These are phyloP conservation scores for Apiosordaria backusii DNA, from an alignment of 495 filamentous ascomycete species.

Conservation along the genomic window DNA sequence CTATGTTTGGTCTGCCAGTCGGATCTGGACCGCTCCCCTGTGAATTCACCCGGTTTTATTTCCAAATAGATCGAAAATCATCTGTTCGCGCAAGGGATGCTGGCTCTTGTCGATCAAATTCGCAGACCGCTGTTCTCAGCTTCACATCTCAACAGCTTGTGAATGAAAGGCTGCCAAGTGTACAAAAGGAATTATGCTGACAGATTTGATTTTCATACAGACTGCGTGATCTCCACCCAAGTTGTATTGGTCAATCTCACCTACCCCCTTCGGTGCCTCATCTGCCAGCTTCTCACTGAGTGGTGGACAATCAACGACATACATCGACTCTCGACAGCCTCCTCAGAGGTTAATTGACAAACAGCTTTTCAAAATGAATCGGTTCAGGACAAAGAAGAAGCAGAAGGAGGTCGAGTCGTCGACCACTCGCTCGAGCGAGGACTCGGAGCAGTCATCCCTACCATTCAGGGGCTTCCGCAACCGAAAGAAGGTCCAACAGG, in stretches of 20 bases:
- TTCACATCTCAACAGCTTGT: not conserved
- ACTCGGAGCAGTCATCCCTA: constrained; percentile 46
- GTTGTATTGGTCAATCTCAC: not conserved
- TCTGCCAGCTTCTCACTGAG: not conserved
- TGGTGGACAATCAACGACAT: not conserved
- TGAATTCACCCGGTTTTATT: not conserved
- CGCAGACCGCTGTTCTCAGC: not conserved
- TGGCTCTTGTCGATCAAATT: not conserved
- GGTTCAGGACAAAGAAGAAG: constrained; percentile 69
- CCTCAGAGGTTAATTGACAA: not conserved
- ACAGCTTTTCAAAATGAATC: constrained; percentile 55
- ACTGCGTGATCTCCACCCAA: not conserved
- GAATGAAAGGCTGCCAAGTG: not conserved
- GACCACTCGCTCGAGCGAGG: constrained; percentile 45
- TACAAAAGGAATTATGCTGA: not conserved
- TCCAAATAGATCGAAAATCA: not conserved
- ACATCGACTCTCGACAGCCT: not conserved
- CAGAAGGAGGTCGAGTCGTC: constrained; percentile 53
- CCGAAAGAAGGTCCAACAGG: constrained; percentile 54
- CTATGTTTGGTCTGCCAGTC: not conserved
- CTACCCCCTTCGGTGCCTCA: not conserved
- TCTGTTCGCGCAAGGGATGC: not conserved
- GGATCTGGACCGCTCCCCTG: not conserved
- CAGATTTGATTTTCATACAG: not conserved
- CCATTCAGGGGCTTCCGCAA: constrained; percentile 55